These are phyloP conservation scores for Hymenoscyphus linearis DNA, from an alignment of 2,329 filamentous ascomycete species.

Conservation along the genomic window DNA sequence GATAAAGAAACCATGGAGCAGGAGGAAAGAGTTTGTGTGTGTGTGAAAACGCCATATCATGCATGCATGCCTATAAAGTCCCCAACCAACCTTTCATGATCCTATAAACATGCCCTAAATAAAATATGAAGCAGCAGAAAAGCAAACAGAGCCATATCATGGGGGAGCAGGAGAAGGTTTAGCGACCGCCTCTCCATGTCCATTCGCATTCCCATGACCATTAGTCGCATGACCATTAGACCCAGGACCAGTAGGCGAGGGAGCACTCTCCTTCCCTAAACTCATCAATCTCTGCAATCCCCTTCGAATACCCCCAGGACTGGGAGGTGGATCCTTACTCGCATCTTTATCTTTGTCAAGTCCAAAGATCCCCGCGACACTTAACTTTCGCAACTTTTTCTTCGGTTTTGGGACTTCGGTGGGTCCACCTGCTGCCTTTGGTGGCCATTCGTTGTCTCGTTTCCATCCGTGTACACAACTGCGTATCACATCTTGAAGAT, in stretches of 20 bases:
- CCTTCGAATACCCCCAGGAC: slow-evolving; percentile 11
- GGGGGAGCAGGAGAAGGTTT: background rate
- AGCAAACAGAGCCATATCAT: too few relatives aligned
- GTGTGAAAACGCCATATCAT: background rate
- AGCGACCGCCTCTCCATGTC: background rate
- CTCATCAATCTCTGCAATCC: slow-evolving; percentile 24
- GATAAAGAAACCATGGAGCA: background rate
- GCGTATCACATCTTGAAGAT: slow-evolving; percentile 72
- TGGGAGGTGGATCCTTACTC: slow-evolving; percentile 4
- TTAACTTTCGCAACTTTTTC: slow-evolving; percentile 25
- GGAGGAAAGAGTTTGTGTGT: background rate
- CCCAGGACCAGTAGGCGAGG: background rate
- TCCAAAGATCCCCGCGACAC: slow-evolving; percentile 28
- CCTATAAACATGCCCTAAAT: too few relatives aligned
- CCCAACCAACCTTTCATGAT: too few relatives aligned
- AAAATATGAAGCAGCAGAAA: too few relatives aligned
- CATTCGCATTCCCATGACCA: background rate
- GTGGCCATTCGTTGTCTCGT: slow-evolving; percentile 88
- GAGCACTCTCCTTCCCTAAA: slow-evolving; percentile 8
- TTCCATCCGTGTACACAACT: slow-evolving; percentile 90
- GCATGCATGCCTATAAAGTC: background rate
- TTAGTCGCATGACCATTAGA: background rate
- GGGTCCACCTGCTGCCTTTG: slow-evolving; percentile 43
- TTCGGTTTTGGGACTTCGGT: slow-evolving; percentile 32
- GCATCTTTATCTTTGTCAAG: slow-evolving; percentile 14